Evolutionary conservation across 768 basidiomycete genomes (phyloP).

Genomic region (Neoboletus brunneissimus): DNA sequence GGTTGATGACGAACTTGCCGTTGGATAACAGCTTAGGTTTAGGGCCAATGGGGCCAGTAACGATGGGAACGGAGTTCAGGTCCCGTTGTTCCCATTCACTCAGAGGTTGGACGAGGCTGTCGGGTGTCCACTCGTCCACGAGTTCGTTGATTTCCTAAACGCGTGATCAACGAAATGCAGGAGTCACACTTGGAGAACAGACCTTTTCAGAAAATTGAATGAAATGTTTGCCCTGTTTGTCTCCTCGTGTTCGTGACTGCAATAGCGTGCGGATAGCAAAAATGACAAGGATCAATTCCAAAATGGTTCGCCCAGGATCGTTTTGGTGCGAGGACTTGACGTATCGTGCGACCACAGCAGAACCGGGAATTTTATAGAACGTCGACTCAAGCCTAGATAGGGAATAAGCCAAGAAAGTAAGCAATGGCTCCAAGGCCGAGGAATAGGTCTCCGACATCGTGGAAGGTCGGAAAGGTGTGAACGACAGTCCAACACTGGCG

Average conservation of each 20-base stretch:
- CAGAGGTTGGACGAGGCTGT: conserved; percentile 70
- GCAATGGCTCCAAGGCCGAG: conserved; percentile 48
- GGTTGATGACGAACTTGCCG: conserved; percentile 77
- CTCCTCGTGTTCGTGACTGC: conserved; percentile 84
- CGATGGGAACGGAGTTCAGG: conserved; percentile 70
- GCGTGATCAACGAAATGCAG: neutral
- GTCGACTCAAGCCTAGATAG: conserved; percentile 57
- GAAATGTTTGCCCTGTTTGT: conserved; percentile 81
- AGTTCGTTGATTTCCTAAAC: conserved; percentile 92
- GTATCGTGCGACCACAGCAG: conserved; percentile 82
- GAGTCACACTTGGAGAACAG: conserved; percentile 9
- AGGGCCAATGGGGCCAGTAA: conserved; percentile 77
- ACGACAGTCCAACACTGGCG: neutral
- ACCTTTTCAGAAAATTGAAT: conserved; percentile 92
- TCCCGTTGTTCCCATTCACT: conserved; percentile 59
- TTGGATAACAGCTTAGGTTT: conserved; percentile 73
- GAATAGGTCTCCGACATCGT: conserved; percentile 36
- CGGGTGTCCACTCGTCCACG: conserved; percentile 92
- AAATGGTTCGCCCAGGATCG: conserved; percentile 87
- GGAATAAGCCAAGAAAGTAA: conserved; percentile 62
- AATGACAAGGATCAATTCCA: conserved; percentile 84
- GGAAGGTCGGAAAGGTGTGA: conserved; percentile 8
- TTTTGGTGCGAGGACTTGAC: conserved; percentile 94
- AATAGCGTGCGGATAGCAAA: conserved; percentile 90
- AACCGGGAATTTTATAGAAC: conserved; percentile 78